Percentiles rank a stretch among this genome's conserved stretches.
phyloP scores from a whole-genome alignment of 2,329 filamentous ascomycete genomes.

The Aspergillus phoenicis region DNA sequence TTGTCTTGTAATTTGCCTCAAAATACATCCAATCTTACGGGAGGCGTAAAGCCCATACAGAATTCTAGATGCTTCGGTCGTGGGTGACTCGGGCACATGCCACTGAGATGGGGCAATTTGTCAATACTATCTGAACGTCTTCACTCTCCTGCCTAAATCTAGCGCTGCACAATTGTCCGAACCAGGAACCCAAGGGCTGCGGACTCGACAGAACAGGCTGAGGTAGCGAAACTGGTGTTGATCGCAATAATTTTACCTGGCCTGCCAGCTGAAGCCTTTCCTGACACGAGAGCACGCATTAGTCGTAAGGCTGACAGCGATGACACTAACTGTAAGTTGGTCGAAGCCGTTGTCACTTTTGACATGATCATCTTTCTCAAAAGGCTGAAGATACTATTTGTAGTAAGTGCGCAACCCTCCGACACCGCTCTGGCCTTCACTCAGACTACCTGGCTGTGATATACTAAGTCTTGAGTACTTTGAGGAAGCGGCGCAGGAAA shows the following conservation, averaged over 20 bases:
- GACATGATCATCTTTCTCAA: too few relatives aligned
- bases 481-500: too few relatives aligned
- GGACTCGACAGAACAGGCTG: not conserved
- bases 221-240: not conserved
- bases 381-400: too few relatives aligned
- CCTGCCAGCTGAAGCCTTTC: not conserved
- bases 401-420: too few relatives aligned
- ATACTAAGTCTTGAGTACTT: too few relatives aligned
- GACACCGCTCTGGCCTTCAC: too few relatives aligned
- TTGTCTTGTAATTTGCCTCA: not conserved
- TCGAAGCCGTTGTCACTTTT: too few relatives aligned
- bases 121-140: not conserved
- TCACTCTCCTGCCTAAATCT: not conserved
- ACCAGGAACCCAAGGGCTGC: not conserved
- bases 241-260: not conserved
- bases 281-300: not conserved
- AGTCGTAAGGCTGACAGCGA: not conserved
- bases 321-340: not conserved
- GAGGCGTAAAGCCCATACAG: not conserved
- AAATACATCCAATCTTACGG: not conserved
- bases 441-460: too few relatives aligned
- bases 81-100: not conserved
- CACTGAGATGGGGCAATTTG: not conserved
- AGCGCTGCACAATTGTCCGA: not conserved
- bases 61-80: not conserved